phyloP scores from a whole-genome alignment of 2,329 filamentous ascomycete genomes.

The Trichoderma asperellum region DNA sequence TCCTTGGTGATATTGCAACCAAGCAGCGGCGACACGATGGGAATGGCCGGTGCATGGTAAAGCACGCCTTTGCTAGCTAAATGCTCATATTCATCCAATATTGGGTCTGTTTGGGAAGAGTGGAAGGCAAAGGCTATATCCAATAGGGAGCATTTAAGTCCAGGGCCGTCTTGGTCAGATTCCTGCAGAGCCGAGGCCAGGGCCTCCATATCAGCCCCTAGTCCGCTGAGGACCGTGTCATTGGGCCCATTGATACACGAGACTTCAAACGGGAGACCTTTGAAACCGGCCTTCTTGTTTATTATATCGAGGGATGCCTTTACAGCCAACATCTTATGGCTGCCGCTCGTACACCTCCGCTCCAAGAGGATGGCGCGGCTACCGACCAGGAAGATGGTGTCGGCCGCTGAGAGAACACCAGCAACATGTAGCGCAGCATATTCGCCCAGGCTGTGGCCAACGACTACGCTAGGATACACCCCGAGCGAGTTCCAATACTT shows the following conservation, averaged over 20 bases:
- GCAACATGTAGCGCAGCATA: constrained; percentile 48
- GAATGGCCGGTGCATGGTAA: constrained; percentile 50
- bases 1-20: background rate
- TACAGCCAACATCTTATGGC: constrained; percentile 44
- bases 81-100: constrained; percentile 60
- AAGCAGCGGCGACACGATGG: constrained; percentile 70
- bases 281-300: constrained; percentile 12
- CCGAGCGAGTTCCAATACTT: constrained; percentile 47
- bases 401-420: constrained; percentile 60
- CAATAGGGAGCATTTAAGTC: constrained; percentile 42
- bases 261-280: constrained; percentile 38
- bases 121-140: constrained; percentile 60
- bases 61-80: constrained; percentile 44
- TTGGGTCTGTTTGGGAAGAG: constrained; percentile 57
- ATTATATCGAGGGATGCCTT: constrained; percentile 33
- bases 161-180: background rate
- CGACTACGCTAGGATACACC: constrained; percentile 48
- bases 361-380: constrained; percentile 60
- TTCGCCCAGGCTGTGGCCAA: constrained; percentile 63
- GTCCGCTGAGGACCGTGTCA: constrained; percentile 56
- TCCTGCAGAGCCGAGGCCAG: background rate
- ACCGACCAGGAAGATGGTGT: constrained; percentile 66
- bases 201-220: constrained; percentile 27
- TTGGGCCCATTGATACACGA: constrained; percentile 67
- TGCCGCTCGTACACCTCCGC: constrained; percentile 52